Evolutionary conservation across 208 protist genomes (phyloP), one percentile per base, ranked within the genome.

Genomic region (Zelonia costaricensis): DNA sequence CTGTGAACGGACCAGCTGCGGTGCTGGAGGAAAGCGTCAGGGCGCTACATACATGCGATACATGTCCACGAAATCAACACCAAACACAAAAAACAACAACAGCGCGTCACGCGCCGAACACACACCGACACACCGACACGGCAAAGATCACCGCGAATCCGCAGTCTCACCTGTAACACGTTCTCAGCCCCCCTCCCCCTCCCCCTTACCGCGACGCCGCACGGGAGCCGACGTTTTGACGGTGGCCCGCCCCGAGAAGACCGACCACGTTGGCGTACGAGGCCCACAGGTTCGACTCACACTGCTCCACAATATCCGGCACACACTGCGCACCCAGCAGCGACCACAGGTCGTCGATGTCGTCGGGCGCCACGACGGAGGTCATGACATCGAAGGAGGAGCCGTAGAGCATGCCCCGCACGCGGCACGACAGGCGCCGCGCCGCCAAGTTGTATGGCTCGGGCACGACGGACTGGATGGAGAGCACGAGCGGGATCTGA

Each of bases 261-360:
- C 89, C 89, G 23, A 89, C 61, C 1, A 95, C 48, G 39, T 83
- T 85, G 7, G 74, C 71, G 57, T 88, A 90, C 25, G 84, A 79
- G 18, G 76, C 59, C 86, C 86, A 95, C 43, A 95, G 43, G 15
- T 78, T 76, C 13, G 74, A 78, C 36, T 91, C 75, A 31, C 84
- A 90, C 67, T 91, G 80, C 63, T 95, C 89, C 30, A 95, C 48
- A 54, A 92, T 82, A 10, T 63, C 57, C 3, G 77, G 64, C 28
- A 83, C 55, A 79, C 58, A 28, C 8, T 51, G 36, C 2, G 58
- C 39, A 22, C 35, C 36, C 27, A 75, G n/a, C 27, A 47, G 2
- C 9, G 45, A 33, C 62, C 60, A 70, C 4, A 60, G 38, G 25
- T 70, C 62, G 0, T 53, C 60, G 8, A 63, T 22, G 16, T 80